These are phyloP conservation scores for Dillenia suffruticosa DNA, from an alignment of 164 flowering plant genomes.

Conservation along the genomic window DNA sequence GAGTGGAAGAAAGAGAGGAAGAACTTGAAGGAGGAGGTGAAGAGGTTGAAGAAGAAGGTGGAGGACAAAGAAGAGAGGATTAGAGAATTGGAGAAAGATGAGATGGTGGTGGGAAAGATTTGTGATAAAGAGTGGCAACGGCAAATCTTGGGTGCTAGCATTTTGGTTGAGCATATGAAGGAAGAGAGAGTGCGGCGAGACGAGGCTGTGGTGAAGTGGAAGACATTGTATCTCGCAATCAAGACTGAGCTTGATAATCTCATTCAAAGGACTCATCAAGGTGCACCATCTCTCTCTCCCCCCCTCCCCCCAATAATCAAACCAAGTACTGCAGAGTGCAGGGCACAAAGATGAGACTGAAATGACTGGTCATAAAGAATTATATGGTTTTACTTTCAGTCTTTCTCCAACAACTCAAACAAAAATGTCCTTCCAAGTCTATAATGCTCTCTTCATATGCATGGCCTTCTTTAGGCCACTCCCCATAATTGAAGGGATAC, in stretches of 20 bases:
- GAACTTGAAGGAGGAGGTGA: conserved; percentile 24
- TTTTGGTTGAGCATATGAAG: conserved; percentile 42
- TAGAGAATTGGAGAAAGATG: conserved; percentile 18
- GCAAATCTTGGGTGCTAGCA: conserved; percentile 10
- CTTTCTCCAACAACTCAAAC: too few species aligned
- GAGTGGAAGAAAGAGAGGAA: conserved; percentile 57
- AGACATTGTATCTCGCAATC: conserved; percentile 68
- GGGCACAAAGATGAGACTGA: too few species aligned
- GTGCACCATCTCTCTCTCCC: conserved; percentile 14
- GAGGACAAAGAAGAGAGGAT: conserved; percentile 37
- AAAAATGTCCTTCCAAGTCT: too few species aligned
- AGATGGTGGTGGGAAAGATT: conserved; percentile 3
- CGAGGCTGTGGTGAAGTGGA: conserved; percentile 82
- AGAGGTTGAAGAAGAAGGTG: conserved; percentile 31
- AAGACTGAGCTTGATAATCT: conserved; percentile 80
- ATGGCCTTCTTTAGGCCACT: too few species aligned
- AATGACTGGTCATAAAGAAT: too few species aligned
- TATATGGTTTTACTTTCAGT: too few species aligned
- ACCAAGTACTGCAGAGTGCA: too few species aligned
- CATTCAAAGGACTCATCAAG: conserved; percentile 56
- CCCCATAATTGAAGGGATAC: too few species aligned
- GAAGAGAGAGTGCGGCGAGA: conserved; percentile 51
- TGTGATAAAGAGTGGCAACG: conserved; percentile 20
- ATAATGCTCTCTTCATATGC: too few species aligned
- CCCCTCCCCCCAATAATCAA: not conserved